Percentiles rank a stretch among this genome's conserved stretches.
Conservation (phyloP, 345 rosid species). For the Dipteronia dyeriana region DNA sequence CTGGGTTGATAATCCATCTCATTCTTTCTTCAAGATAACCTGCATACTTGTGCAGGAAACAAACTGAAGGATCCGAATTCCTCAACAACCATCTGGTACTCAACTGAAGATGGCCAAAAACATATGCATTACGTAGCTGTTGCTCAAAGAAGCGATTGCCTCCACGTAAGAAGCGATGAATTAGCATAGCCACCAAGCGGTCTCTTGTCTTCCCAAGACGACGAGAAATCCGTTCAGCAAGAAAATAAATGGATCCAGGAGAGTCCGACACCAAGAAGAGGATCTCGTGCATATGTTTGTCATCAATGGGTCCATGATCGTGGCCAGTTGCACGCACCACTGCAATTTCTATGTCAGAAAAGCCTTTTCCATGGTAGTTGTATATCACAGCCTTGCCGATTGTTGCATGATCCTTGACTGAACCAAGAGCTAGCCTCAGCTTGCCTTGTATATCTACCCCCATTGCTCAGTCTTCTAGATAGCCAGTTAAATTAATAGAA, state of each 20-base stretch:
- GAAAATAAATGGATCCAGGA: conserved; percentile 67
- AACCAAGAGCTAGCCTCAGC: conserved; percentile 61
- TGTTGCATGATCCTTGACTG: conserved; percentile 74
- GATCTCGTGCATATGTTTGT: conserved; percentile 77
- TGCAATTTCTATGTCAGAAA: conserved; percentile 68
- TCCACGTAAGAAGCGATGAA: conserved; percentile 85
- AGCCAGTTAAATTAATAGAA: background rate
- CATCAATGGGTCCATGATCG: conserved; percentile 56
- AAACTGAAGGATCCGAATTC: conserved; percentile 26
- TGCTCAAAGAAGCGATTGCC: conserved; percentile 74
- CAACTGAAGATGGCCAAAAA: conserved; percentile 77
- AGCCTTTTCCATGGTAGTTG: conserved; percentile 45
- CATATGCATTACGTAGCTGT: conserved; percentile 54
- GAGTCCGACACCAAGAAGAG: conserved; percentile 76
- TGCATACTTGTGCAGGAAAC: conserved; percentile 60
- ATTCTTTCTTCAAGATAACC: conserved; percentile 78
- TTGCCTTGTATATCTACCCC: conserved; percentile 55
- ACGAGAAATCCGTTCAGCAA: conserved; percentile 70
- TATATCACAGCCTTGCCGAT: conserved; percentile 72
- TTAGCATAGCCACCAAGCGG: conserved; percentile 61
- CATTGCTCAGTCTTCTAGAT: conserved; percentile 31
- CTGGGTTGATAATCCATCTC: conserved; percentile 78
- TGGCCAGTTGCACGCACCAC: conserved; percentile 82
- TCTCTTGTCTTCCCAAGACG: conserved; percentile 76
- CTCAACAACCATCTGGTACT: conserved; percentile 39